A percentile compares a stretch with the other conserved stretches of the same genome.
Conservation (phyloP, 768 basidiomycete species). For the Fistulinella prunicolor region DNA sequence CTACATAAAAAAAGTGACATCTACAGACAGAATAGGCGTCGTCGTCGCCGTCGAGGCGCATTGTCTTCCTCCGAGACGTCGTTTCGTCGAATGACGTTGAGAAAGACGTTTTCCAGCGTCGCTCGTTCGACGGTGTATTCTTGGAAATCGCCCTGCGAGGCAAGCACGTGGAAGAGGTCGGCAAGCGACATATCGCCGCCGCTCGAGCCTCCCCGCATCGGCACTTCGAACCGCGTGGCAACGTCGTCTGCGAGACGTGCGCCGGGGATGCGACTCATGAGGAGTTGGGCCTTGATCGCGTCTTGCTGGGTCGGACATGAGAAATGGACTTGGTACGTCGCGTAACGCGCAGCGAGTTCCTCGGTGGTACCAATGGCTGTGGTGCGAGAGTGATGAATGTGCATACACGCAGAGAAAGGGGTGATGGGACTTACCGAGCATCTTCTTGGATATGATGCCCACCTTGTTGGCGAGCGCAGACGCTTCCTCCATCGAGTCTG, state of each 20-base stretch:
- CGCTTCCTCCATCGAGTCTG: slow-evolving; percentile 84
- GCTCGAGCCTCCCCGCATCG: slow-evolving; percentile 33
- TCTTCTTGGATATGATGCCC: slow-evolving; percentile 67
- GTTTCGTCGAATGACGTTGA: slow-evolving; percentile 66
- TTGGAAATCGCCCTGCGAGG: slow-evolving; percentile 49
- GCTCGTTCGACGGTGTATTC: slow-evolving; percentile 73
- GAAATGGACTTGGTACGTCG: slow-evolving; percentile 76
- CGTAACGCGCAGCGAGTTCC: slow-evolving; percentile 61
- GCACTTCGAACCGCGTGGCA: slow-evolving; percentile 73
- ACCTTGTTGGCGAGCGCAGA: slow-evolving; percentile 74
- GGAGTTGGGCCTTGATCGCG: slow-evolving; percentile 48
- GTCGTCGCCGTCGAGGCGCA: slow-evolving; percentile 4
- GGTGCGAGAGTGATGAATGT: too few relatives aligned
- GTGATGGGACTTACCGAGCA: slow-evolving; percentile 53
- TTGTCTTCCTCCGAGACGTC: slow-evolving; percentile 51
- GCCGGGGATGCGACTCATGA: slow-evolving; percentile 63
- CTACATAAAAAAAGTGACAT: too few relatives aligned
- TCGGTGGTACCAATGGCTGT: slow-evolving; percentile 66
- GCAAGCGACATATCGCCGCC: slow-evolving; percentile 44
- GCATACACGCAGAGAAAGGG: background rate
- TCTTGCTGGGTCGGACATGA: slow-evolving; percentile 64
- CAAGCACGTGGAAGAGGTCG: slow-evolving; percentile 54
- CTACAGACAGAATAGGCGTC: too few relatives aligned
- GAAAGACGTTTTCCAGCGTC: slow-evolving; percentile 67
- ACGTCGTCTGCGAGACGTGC: slow-evolving; percentile 69